These are phyloP conservation scores for Penicillium italicum DNA, from an alignment of 2,329 filamentous ascomycete genomes.

Conservation along the genomic window DNA sequence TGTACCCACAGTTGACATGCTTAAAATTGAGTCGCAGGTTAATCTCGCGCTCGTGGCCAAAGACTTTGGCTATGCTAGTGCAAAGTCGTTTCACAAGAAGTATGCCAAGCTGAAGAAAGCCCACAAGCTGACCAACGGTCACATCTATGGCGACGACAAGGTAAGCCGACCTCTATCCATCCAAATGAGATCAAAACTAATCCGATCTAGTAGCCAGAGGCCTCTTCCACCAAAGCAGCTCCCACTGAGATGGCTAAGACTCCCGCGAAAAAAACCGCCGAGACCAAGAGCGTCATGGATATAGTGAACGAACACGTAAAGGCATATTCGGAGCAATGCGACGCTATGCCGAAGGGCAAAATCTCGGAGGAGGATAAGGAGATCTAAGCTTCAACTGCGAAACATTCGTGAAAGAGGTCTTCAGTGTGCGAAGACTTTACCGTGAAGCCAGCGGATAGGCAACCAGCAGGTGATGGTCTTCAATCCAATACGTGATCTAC, in stretches of 20 bases:
- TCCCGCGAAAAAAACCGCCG: background rate
- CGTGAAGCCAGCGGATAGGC: background rate
- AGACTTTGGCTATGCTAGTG: background rate
- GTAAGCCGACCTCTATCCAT: background rate
- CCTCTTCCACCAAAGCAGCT: background rate
- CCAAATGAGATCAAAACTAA: background rate
- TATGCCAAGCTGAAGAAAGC: background rate
- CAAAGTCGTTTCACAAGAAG: background rate
- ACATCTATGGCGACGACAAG: background rate
- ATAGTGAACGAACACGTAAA: background rate
- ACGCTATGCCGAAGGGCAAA: background rate
- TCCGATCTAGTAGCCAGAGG: background rate
- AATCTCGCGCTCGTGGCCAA: background rate
- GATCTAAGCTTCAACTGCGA: background rate
- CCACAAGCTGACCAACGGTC: background rate
- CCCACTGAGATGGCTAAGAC: background rate
- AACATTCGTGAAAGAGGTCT: background rate
- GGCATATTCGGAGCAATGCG: background rate
- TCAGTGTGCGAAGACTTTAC: no score
- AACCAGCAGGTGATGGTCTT: background rate
- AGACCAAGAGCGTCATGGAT: background rate
- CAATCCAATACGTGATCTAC: background rate
- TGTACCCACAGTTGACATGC: background rate
- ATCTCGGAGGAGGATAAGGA: background rate
- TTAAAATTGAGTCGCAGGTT: background rate